Evolutionary conservation across 306 rosid species (phyloP), one percentile per base, ranked within the genome.

Genomic region (Trichosanthes cucumerina): DNA sequence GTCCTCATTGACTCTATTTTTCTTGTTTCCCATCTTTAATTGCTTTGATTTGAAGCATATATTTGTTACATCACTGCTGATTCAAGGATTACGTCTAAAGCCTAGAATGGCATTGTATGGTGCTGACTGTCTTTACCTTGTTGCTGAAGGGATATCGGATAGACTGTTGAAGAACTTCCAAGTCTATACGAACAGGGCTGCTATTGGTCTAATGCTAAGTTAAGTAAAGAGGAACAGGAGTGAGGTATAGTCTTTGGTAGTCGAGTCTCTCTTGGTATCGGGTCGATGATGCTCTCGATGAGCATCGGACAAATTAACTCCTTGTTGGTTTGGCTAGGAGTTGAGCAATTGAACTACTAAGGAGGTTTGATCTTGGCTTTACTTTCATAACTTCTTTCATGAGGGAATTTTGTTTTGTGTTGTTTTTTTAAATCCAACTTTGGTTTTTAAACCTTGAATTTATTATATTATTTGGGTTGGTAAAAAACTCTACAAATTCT

Each of bases 1-100:
- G 77, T 12, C 19, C 47, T 72, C 53, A 24, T 43, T 7, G 39
- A 66, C 73, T 66, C 16, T 66, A 18, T 41, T 68, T 68, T 68
- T 28, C 56, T 72, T 47, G 41, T 47, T 72, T 73, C 26, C 73
- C 62, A 73, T 73, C 78, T 73, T 31, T 71, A 47, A 9, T 28
- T 50, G 41, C 16, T 49, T 23, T 73, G 41, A 9, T 73, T 73
- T 73, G 78, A 34, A 73, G 43, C 38, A 50, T 73, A n/a, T n/a
- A 9, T 73, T 41, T 43, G 19, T 69, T 12, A 14, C 52, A 44
- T 44, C 33, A 71, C 24, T 71, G 49, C 23, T 23, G 7, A 13
- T 6, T 46, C 77, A 71, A 58, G 19, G 58, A 21, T 71, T 39
- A 41, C 31, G 21, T 47, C 77, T 72, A 46, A 70, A 72, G 15